phyloP scores from a whole-genome alignment of 306 rosid genomes.

The Corylus avellana region DNA sequence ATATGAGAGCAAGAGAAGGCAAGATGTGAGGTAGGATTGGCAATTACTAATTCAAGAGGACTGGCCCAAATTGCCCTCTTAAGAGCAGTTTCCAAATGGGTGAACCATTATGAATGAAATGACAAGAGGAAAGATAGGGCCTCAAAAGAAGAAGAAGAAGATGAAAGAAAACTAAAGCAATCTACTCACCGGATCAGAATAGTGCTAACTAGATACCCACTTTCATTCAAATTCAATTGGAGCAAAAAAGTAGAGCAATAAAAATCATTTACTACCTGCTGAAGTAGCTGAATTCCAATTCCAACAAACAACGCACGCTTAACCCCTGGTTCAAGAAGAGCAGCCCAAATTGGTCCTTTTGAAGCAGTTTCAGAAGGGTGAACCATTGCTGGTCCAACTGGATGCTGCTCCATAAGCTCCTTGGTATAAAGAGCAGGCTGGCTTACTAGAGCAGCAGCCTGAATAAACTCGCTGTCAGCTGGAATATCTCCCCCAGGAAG shows the following conservation, averaged over 20 bases:
- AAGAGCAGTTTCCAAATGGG: not conserved
- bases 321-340: conserved; percentile 78
- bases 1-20: not conserved
- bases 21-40: not conserved
- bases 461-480: conserved; percentile 67
- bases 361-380: conserved; percentile 76
- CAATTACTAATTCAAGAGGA: not conserved
- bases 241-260: conserved; percentile 3
- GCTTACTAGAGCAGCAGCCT: conserved; percentile 90
- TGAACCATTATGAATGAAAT: not conserved
- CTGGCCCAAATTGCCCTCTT: not conserved
- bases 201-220: not conserved
- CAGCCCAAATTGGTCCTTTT: conserved; percentile 62
- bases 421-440: conserved; percentile 84
- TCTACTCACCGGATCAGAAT: not conserved
- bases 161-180: not conserved
- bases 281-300: conserved; percentile 79
- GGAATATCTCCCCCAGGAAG: conserved; percentile 63
- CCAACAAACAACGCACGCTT: conserved; percentile 77
- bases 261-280: conserved; percentile 57
- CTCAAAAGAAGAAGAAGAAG: not conserved
- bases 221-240: conserved; percentile 13
- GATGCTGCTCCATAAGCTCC: conserved; percentile 57
- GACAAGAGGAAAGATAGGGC: not conserved
- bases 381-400: conserved; percentile 83